A percentile compares a stretch with the other conserved stretches of the same genome.
These are phyloP conservation scores for Rhodocollybia butyracea DNA, from an alignment of 768 basidiomycete genomes.

Conservation along the genomic window DNA sequence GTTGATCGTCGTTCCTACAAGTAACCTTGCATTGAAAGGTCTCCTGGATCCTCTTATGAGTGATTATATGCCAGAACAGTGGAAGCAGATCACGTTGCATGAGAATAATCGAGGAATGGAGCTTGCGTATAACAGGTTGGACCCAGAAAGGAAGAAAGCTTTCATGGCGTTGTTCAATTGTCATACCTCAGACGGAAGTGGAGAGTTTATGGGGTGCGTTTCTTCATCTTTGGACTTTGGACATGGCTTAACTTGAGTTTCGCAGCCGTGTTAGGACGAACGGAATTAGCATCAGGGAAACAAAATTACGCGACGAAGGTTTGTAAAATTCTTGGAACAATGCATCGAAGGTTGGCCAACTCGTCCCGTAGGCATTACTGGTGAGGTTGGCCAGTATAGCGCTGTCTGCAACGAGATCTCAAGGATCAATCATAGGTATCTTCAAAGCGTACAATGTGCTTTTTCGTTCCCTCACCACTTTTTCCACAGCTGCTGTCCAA, in stretches of 20 bases:
- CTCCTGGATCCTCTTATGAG: background rate
- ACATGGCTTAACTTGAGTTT: background rate
- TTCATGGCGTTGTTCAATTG: conserved; percentile 24
- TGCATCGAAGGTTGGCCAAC: background rate
- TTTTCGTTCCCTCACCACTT: too few species aligned
- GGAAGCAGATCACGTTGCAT: background rate
- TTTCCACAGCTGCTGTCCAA: conserved; percentile 22
- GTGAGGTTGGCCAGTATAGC: conserved; percentile 6
- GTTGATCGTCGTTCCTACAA: conserved; percentile 1
- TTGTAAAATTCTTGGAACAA: background rate
- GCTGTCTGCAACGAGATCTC: conserved; percentile 18
- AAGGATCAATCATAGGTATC: conserved; percentile 20
- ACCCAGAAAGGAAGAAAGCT: conserved; percentile 14
- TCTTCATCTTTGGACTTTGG: background rate
- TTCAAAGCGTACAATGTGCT: too few species aligned
- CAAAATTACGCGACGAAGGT: background rate
- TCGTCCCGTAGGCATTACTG: background rate
- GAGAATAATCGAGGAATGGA: conserved; percentile 10
- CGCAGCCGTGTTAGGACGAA: conserved; percentile 23
- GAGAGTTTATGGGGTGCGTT: conserved; percentile 23
- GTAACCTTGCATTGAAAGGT: background rate
- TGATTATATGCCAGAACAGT: background rate
- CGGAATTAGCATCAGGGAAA: conserved; percentile 12
- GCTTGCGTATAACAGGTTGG: conserved; percentile 19
- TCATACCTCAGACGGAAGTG: conserved; percentile 27